Evolutionary conservation across 495 filamentous ascomycete species (phyloP).

Genomic region (Trichoderma reesei): DNA sequence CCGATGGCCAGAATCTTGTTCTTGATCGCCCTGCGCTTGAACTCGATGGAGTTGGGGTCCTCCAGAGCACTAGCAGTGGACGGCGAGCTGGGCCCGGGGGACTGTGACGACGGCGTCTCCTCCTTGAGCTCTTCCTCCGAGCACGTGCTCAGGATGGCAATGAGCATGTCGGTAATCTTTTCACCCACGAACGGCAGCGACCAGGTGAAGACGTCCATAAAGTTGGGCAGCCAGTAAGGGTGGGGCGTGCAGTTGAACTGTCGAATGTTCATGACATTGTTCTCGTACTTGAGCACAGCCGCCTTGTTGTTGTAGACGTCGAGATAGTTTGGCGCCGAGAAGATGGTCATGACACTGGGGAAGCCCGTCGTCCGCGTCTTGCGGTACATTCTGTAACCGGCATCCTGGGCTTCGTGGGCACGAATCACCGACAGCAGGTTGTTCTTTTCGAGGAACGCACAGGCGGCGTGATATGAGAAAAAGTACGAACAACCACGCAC

Average conservation of each 20-base stretch:
- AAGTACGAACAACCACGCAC: slow-evolving; percentile 98
- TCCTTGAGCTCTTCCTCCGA: slow-evolving; percentile 94
- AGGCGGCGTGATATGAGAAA: slow-evolving; percentile 98
- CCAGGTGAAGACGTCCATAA: slow-evolving; percentile 99
- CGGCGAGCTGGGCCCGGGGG: slow-evolving; percentile 52
- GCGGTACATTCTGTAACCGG: slow-evolving; percentile 96
- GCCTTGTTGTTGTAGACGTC: slow-evolving; percentile 99
- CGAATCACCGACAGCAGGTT: slow-evolving; percentile 95
- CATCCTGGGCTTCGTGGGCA: slow-evolving; percentile 98
- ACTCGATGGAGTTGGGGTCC: slow-evolving; percentile 78
- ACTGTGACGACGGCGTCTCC: slow-evolving; percentile 44
- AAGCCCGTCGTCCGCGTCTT: slow-evolving; percentile 97
- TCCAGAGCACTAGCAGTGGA: slow-evolving; percentile 26
- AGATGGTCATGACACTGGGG: slow-evolving; percentile 99
- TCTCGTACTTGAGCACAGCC: slow-evolving; percentile 96
- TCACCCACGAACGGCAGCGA: slow-evolving; percentile 97
- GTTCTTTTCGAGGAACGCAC: slow-evolving; percentile 96
- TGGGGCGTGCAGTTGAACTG: slow-evolving; percentile 99
- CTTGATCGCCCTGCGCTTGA: slow-evolving; percentile 91
- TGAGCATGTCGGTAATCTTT: slow-evolving; percentile 99
- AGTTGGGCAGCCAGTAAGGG: slow-evolving; percentile 98
- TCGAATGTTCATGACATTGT: slow-evolving; percentile 99
- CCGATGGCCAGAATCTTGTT: slow-evolving; percentile 99
- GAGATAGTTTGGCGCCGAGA: slow-evolving; percentile 96
- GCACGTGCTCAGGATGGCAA: slow-evolving; percentile 94